These are phyloP conservation scores for Peronospora destructor DNA, from an alignment of 352 stramenopile genomes.

Conservation along the genomic window DNA sequence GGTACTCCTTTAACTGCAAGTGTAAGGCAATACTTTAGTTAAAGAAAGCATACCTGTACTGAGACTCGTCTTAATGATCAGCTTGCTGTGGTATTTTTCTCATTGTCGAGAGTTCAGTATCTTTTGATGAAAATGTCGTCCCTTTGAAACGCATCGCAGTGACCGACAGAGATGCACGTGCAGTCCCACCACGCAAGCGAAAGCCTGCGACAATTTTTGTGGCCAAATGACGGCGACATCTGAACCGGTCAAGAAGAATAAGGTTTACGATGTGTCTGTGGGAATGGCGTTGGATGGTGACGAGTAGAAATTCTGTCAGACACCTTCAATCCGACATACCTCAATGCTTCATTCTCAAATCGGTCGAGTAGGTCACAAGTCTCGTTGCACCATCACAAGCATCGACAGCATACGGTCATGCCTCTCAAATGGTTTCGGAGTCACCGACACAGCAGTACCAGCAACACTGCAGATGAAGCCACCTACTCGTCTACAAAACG, in stretches of 20 bases:
- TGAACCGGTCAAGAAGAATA: conserved; percentile 23
- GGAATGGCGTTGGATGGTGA: conserved; percentile 16
- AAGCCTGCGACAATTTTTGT: conserved; percentile 12
- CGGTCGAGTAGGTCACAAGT: conserved; percentile 12
- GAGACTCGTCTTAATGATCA: too few relatives aligned
- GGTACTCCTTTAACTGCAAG: too few relatives aligned
- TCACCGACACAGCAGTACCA: conserved; percentile 13
- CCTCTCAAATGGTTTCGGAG: conserved; percentile 24
- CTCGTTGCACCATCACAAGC: neutral
- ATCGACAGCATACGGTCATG: conserved; percentile 10
- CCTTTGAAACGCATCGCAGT: too few relatives aligned
- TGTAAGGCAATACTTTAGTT: too few relatives aligned
- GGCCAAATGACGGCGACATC: conserved; percentile 3
- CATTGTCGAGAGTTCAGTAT: neutral
- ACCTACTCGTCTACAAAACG: conserved; percentile 5
- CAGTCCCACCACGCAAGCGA: conserved; percentile 16
- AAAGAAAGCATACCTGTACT: too few relatives aligned
- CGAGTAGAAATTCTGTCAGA: conserved; percentile 5
- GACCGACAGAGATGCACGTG: conserved; percentile 10
- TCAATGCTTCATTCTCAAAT: conserved; percentile 13
- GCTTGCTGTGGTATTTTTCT: neutral
- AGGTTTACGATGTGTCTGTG: conserved; percentile 6
- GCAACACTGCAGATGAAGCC: conserved; percentile 9
- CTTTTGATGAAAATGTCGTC: too few relatives aligned
- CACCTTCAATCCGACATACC: conserved; percentile 1